Base-by-base conservation (phyloP, 768 basidiomycete species). In the Rhodotorula paludigena region DNA sequence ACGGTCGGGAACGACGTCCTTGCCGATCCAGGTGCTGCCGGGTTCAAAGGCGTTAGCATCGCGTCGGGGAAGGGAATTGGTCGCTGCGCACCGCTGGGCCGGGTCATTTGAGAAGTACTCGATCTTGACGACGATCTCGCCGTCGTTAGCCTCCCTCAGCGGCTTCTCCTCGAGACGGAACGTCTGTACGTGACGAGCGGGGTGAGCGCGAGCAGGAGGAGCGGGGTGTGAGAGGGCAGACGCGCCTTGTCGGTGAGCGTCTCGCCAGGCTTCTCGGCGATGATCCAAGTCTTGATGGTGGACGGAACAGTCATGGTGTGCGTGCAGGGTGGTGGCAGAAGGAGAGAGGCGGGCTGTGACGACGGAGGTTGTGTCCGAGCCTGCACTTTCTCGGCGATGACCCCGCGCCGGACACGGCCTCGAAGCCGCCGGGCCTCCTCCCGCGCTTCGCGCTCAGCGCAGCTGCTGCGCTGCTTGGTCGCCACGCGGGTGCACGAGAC, bases 41-140 rank as follows among this genome's bases (percentile, higher is more conserved):
- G 41, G 41, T 16, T 16, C 5, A 42, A 20, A 14, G 41, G 41
- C 16, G 41, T 16, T 42, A 14, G 21, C 16, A 14, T 42, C 18
- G 16, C 4, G 11, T 42, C 41, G 16, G 41, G 38, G 9, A 39
- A 15, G 15, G 9, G 38, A 39, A 20, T 14, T 18, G 9, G 41
- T 16, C 6, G 11, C 18, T 42, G 44, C 23, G 44, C 9, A 45
- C 44, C 74, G 55, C 69, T 75, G 74, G 25, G 77, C 77, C 1
- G 77, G 78, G 47, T 76, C 76, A 56, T 77, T 77, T 11, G 73
- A 73, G 38, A 77, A 38, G 44, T 73, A 73, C 32, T 52, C 51
- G 18, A 62, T 39, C 66, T 76, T 70, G 68, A 78, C 49, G 39
- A 78, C 60, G 51, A 78, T 63, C 56, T 77, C 72, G 60, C 57